Base-by-base conservation (phyloP, 1,284 basidiomycete species). In the Afroboletus lepidellus region DNA sequence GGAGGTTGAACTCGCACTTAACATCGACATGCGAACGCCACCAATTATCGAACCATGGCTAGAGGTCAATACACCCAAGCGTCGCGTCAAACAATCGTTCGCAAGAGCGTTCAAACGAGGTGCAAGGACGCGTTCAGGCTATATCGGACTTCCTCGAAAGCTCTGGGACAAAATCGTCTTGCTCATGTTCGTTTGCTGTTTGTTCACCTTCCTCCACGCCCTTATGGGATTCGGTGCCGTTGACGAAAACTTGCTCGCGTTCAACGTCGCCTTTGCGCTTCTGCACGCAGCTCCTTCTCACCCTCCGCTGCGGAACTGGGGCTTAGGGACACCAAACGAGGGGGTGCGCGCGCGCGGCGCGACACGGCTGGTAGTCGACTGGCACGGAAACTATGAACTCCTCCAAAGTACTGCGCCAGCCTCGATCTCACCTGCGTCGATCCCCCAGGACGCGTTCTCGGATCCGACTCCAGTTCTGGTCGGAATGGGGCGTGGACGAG, bases 141-240 rank as follows among this genome's bases (percentile, higher is more conserved):
- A 41, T 12, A 25, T 55, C 41, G 37, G 47, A 32, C 52, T 41
- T 43, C 52, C 61, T 50, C 50, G 44, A 44, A 50, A 41, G n/a
- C 46, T 51, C 25, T 59, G 57, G 57, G 64, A 69, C 21, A 57
- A 52, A 41, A 30, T 60, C 49, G 32, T 69, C 47, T 32, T 67
- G 18, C 9, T 58, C 48, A 33, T 62, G 51, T 71, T 67, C 56
- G 48, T 21, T 32, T 69, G 54, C 29, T 61, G 58, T 39, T 37
- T 67, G 25, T 45, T 69, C 29, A 29, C 33, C 46, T 69, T 67
- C 53, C 33, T 70, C 46, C 64, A 44, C 24, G 66, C 67, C 43
- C 34, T 67, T 29, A 37, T 66, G 23, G 67, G 69, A 25, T 52
- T 67, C 18, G 54, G 60, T 8, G 13, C 27, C 21, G 33, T 41